Evolutionary conservation across 768 basidiomycete species (phyloP).

Genomic region (Phylloporus arenicola): DNA sequence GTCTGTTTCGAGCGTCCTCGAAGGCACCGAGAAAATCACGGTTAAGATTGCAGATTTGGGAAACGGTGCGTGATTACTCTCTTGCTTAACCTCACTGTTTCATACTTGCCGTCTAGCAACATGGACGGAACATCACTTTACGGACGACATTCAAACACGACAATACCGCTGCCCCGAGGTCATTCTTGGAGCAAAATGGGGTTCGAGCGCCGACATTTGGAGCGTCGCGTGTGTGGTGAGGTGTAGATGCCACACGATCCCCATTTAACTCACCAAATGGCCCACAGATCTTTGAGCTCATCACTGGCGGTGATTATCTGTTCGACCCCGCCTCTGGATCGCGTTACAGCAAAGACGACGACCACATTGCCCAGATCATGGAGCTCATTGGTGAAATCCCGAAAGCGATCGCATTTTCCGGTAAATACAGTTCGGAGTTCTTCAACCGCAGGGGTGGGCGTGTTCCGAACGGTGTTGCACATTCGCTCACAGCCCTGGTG

Average conservation of each 20-base stretch:
- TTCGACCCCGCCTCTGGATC: constrained; percentile 96
- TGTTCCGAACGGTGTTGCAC: constrained; percentile 1
- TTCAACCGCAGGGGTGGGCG: constrained; percentile 89
- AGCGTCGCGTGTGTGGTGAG: constrained; percentile 89
- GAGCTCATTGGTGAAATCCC: constrained; percentile 93
- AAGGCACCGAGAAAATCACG: constrained; percentile 67
- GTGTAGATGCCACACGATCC: constrained; percentile 7
- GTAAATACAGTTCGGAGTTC: constrained; percentile 91
- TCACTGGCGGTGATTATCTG: constrained; percentile 95
- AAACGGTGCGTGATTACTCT: constrained; percentile 56
- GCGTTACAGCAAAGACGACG: constrained; percentile 93
- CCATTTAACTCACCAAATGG: neutral
- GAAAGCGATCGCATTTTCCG: constrained; percentile 73
- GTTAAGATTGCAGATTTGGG: constrained; percentile 99
- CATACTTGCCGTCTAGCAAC: constrained; percentile 43
- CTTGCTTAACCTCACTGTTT: neutral
- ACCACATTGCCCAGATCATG: constrained; percentile 97
- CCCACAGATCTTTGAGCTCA: constrained; percentile 82
- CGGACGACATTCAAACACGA: constrained; percentile 96
- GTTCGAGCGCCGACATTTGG: constrained; percentile 94
- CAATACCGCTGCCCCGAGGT: constrained; percentile 98
- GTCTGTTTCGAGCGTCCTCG: constrained; percentile 28
- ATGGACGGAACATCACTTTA: constrained; percentile 94
- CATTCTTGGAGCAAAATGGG: constrained; percentile 94
- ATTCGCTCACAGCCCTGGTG: neutral